Base-by-base conservation (phyloP, 2,329 filamentous ascomycete genomes). In the Endocalyx cinctus region DNA sequence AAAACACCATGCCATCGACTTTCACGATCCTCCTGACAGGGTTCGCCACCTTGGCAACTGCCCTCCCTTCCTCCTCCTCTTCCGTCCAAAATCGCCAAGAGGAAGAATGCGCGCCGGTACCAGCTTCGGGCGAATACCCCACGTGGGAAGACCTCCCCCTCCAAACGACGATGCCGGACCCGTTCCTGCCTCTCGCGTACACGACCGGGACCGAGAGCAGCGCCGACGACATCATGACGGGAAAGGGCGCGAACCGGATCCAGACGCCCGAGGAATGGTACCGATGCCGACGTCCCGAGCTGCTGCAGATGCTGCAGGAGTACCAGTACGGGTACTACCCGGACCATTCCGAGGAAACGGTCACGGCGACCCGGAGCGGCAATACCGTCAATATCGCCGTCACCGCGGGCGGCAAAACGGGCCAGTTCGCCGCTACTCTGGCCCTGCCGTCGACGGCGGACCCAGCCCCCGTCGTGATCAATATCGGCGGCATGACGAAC, bases 301-400 rank as follows among this genome's bases (percentile, higher is more conserved):
- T 72, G 33, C n/a, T 71, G 25, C 56, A 62, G 38, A 47, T 72
- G 43, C 53, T 72, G 14, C 67, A 72, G 41, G 63, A 71, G 39
- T 71, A 72, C 51, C 67, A 72, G 50, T 71, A 60, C 35, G 68
- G 68, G 7, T 70, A 67, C 50, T 72, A 72, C 45, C 67, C 68
- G 0, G 66, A 72, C 43, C 67, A 68, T 40, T 52, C 55, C 4
- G 52, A 55, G 20, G 69, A 72, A 37, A 69, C 57, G 4, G 66
- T 72, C 6, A 62, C 60, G 10, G 66, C 67, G 5, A 69, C 66
- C 11, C 60, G 67, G 16, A 66, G 57, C 37, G 66, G 67, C 2
- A 66, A 57, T 33, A 63, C 58, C 2, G 44, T 71, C 30, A 62
- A 52, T 36, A 62, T 71, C 27, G 58, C 52, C 10, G 58, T 70